A percentile compares a stretch with the other conserved stretches of the same genome.
These are phyloP conservation scores for Pythium apleroticum DNA, from an alignment of 352 stramenopile genomes.

Conservation along the genomic window DNA sequence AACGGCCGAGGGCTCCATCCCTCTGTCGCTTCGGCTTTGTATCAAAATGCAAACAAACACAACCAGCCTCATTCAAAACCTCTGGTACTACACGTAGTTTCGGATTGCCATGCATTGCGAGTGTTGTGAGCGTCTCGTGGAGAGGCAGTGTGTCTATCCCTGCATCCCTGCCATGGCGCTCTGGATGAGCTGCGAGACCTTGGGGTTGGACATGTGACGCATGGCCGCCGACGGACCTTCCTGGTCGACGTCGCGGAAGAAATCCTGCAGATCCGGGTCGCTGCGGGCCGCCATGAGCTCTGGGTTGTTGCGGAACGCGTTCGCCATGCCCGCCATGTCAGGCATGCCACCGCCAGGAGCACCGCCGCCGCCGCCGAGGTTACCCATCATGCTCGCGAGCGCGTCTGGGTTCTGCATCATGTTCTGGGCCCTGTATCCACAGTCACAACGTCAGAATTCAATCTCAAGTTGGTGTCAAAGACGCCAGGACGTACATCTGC, in stretches of 20 bases:
- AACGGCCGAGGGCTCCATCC: neutral
- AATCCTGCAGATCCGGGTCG: conserved; percentile 75
- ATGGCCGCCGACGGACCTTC: conserved; percentile 77
- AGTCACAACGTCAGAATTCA: conserved; percentile 3
- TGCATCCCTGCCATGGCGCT: conserved; percentile 68
- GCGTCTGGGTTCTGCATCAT: conserved; percentile 90
- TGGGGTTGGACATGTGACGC: conserved; percentile 88
- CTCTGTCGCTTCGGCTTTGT: neutral
- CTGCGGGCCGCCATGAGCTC: conserved; percentile 65
- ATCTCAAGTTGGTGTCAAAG: neutral
- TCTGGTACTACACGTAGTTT: neutral
- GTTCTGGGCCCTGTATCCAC: conserved; percentile 62
- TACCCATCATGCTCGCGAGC: conserved; percentile 71
- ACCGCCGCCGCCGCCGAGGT: conserved; percentile 39
- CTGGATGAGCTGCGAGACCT: conserved; percentile 81
- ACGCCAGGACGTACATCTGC: conserved; percentile 59
- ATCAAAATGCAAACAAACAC: conserved; percentile 2
- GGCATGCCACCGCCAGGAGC: conserved; percentile 46
- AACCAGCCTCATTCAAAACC: neutral
- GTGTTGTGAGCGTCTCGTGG: neutral
- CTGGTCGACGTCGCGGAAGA: conserved; percentile 79
- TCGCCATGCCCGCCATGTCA: conserved; percentile 51
- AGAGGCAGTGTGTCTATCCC: conserved; percentile 26
- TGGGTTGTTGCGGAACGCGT: conserved; percentile 69
- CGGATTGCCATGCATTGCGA: neutral